phyloP scores from a whole-genome alignment of 495 filamentous ascomycete genomes.

The Astrothelium macrocarpum region DNA sequence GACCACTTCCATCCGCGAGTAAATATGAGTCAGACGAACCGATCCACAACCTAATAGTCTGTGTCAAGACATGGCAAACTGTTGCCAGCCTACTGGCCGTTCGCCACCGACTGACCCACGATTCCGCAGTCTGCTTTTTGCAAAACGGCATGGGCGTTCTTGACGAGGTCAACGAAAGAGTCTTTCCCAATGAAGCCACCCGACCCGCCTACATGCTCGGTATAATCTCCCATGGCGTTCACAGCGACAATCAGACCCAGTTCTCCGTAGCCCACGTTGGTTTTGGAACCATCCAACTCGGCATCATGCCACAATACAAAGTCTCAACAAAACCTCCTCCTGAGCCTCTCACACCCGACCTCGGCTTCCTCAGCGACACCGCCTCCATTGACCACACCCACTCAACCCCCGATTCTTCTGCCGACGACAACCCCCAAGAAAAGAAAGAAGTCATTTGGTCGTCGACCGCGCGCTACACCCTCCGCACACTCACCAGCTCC shows the following conservation, averaged over 20 bases:
- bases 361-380: not conserved
- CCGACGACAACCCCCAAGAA: slow-evolving; percentile 6
- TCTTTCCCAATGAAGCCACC: slow-evolving; percentile 54
- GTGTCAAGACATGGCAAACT: slow-evolving; percentile 50
- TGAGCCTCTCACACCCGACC: slow-evolving; percentile 3
- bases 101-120: slow-evolving; percentile 52
- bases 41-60: slow-evolving; percentile 72
- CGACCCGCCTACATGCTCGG: slow-evolving; percentile 71
- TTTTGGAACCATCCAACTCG: slow-evolving; percentile 51
- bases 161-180: slow-evolving; percentile 55
- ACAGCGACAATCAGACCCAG: slow-evolving; percentile 26
- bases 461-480: slow-evolving; percentile 27
- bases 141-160: slow-evolving; percentile 77
- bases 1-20: not conserved
- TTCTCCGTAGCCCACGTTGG: slow-evolving; percentile 60
- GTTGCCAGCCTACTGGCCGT: slow-evolving; percentile 48
- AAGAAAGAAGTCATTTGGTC: slow-evolving; percentile 19
- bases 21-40: slow-evolving; percentile 26
- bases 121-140: slow-evolving; percentile 69
- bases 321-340: slow-evolving; percentile 6
- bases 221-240: slow-evolving; percentile 57
- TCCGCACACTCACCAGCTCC: slow-evolving; percentile 28
- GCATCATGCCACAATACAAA: slow-evolving; percentile 36
- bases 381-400: not conserved
- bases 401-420: not conserved